A percentile compares a stretch with the other conserved stretches of the same genome.
Conservation (phyloP, 345 rosid species). For the Boechera stricta region DNA sequence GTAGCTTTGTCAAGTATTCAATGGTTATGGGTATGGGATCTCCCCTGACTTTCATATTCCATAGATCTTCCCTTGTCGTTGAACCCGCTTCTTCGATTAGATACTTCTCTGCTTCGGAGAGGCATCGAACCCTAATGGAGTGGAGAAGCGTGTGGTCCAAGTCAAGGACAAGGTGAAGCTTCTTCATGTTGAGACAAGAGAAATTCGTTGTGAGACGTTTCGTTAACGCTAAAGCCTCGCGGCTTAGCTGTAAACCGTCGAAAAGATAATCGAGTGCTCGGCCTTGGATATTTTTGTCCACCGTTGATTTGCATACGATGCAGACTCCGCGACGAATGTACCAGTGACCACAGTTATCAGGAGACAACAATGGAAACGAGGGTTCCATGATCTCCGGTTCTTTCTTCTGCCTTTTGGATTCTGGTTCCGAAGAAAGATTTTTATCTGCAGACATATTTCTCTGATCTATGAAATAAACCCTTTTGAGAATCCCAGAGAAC, state of each 20-base stretch:
- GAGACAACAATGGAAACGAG: not conserved
- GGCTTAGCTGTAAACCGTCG: constrained; percentile 29
- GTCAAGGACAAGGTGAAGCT: constrained; percentile 37
- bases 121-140: not conserved
- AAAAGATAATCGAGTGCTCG: not conserved
- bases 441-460: constrained; percentile 16
- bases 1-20: constrained; percentile 13
- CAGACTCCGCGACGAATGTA: constrained; percentile 6
- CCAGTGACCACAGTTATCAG: constrained; percentile 20
- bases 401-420: constrained; percentile 16
- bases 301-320: not conserved
- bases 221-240: constrained; percentile 1
- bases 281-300: not conserved
- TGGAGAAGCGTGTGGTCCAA: constrained; percentile 38
- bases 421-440: not conserved
- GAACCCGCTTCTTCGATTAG: constrained; percentile 23
- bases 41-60: not conserved
- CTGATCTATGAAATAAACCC: not conserved
- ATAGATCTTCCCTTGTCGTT: constrained; percentile 9
- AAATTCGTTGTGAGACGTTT: not conserved
- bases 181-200: constrained; percentile 24
- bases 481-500: not conserved
- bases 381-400: not conserved
- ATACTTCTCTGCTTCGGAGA: constrained; percentile 18
- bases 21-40: not conserved